These are phyloP conservation scores for Neurospora sp. DNA, from an alignment of 495 filamentous ascomycete genomes.

Conservation along the genomic window DNA sequence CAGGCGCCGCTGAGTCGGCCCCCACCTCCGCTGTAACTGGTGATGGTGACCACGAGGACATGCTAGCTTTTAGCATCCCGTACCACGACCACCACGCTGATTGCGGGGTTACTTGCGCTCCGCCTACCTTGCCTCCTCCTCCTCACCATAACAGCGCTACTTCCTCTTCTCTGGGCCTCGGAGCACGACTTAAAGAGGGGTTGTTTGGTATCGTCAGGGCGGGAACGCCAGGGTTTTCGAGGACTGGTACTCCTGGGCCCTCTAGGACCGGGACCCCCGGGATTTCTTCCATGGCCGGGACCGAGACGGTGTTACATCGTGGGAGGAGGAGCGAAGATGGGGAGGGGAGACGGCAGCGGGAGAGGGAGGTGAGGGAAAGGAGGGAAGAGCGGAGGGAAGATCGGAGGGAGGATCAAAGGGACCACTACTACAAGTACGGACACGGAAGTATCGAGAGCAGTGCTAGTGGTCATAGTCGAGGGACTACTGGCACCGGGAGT, in stretches of 20 bases:
- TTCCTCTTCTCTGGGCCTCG: not conserved
- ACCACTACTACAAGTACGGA: not conserved
- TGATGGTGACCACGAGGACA: not conserved
- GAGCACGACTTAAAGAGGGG: not conserved
- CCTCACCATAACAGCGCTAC: not conserved
- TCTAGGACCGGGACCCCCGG: not conserved
- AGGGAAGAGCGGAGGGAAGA: not conserved
- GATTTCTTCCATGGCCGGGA: not conserved
- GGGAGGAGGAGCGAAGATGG: not conserved
- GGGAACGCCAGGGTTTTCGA: not conserved
- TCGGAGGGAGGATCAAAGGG: not conserved
- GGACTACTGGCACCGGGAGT: not conserved
- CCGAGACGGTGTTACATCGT: not conserved
- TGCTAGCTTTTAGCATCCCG: not conserved
- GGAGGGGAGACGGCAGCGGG: not conserved
- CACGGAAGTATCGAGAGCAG: not conserved
- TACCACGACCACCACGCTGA: not conserved
- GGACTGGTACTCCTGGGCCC: not conserved
- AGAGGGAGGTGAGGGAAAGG: not conserved
- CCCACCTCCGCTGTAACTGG: not conserved
- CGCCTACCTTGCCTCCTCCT: not conserved
- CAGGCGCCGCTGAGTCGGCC: not conserved
- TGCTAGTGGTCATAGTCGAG: not conserved
- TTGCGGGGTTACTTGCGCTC: not conserved
- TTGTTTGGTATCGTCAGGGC: not conserved